Conservation (phyloP, 2,329 filamentous ascomycete species). For the Colletotrichum zoysiae region DNA sequence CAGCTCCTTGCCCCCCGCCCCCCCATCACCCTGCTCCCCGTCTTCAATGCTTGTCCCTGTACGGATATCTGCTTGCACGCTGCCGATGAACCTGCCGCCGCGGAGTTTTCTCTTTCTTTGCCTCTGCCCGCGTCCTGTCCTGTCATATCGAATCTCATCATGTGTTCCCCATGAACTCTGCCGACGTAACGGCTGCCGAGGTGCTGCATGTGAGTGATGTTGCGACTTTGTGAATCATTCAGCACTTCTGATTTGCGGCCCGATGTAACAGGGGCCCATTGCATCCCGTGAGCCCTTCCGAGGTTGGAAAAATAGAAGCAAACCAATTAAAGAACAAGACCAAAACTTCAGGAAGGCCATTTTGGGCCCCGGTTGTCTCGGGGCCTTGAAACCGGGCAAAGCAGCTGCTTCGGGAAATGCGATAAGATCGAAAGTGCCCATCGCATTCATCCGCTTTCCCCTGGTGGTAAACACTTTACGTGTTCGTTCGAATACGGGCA, state of each 20-base stretch:
- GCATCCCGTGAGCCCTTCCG: background rate
- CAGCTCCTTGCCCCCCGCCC: conserved; percentile 11
- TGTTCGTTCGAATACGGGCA: conserved; percentile 2
- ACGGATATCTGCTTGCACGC: conserved; percentile 10
- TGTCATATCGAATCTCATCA: conserved; percentile 2
- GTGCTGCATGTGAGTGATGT: background rate
- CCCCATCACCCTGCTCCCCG: background rate
- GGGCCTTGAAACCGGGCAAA: conserved; percentile 2
- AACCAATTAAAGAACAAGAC: background rate
- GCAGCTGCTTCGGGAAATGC: background rate
- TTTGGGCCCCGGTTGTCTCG: conserved; percentile 1
- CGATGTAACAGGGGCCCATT: conserved; percentile 19
- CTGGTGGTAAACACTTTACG: conserved; percentile 1
- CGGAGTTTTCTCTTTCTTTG: conserved; percentile 20
- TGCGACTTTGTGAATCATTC: background rate
- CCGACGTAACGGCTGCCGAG: conserved; percentile 24
- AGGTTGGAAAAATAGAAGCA: background rate
- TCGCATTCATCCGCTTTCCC: conserved; percentile 10
- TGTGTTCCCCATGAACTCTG: conserved; percentile 30
- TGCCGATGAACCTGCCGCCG: conserved; percentile 18
- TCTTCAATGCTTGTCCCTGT: conserved; percentile 6
- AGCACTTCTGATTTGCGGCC: conserved; percentile 5
- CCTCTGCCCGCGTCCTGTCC: conserved; percentile 3
- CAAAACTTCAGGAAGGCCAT: conserved; percentile 2
- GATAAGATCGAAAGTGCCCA: background rate